phyloP scores from a whole-genome alignment of 73 alveolate genomes.

The Paramecium sexaurelia region DNA sequence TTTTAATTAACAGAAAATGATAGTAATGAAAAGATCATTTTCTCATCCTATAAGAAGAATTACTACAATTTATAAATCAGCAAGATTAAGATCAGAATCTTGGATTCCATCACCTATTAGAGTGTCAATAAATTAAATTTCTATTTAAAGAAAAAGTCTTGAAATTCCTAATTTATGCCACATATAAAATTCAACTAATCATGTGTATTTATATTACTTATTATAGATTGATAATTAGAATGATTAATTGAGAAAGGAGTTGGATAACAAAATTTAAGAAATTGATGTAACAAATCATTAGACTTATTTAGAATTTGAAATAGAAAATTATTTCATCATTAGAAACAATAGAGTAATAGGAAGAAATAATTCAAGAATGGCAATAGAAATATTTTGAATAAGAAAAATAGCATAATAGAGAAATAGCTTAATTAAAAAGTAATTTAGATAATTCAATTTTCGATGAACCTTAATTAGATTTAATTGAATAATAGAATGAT shows the following conservation, averaged over 20 bases:
- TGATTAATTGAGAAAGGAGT: background rate
- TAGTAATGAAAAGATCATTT: background rate
- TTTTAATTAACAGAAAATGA: slow-evolving; percentile 30
- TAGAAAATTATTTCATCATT: background rate
- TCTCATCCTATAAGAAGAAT: slow-evolving; percentile 28
- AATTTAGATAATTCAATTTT: slow-evolving; percentile 1
- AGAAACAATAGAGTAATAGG: slow-evolving; percentile 2
- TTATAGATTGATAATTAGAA: background rate
- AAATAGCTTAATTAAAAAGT: slow-evolving; percentile 7
- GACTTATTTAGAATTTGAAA: background rate
- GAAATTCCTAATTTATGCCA: background rate
- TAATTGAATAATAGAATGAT: background rate
- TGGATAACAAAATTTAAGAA: background rate
- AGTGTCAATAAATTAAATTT: background rate
- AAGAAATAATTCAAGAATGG: background rate
- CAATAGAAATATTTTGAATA: background rate
- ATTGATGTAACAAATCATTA: background rate
- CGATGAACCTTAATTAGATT: background rate
- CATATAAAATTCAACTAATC: background rate
- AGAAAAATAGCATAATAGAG: slow-evolving; percentile 14
- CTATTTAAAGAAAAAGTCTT: background rate
- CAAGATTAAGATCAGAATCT: slow-evolving; percentile 18
- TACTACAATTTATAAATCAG: background rate
- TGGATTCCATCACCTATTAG: slow-evolving; percentile 19
- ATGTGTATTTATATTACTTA: slow-evolving; percentile 1